phyloP scores from a whole-genome alignment of 768 basidiomycete genomes.

The Mrakia frigida region DNA sequence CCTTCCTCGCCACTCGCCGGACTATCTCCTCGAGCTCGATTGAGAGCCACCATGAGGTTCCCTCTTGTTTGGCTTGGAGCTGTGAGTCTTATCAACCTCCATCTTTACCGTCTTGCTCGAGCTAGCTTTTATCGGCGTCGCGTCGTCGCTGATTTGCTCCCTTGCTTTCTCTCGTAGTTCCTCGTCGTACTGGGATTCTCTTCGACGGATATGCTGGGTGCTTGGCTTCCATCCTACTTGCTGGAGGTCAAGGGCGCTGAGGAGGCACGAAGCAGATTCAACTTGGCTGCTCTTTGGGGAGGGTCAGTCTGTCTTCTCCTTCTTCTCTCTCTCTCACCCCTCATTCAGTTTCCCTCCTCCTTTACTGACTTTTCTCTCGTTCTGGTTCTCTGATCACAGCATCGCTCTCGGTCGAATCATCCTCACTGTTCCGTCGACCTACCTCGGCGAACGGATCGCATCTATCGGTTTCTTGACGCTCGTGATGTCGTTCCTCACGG shows the following conservation, averaged over 20 bases:
- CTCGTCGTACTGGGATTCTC: conserved; percentile 15
- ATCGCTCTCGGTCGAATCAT: conserved; percentile 22
- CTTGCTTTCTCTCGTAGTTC: not conserved
- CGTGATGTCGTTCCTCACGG: not conserved
- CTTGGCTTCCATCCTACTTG: not conserved
- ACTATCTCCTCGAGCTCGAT: not conserved
- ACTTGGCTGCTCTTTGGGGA: not conserved
- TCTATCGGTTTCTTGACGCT: not conserved
- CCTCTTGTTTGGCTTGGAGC: conserved; percentile 18
- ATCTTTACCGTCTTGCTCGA: too few species aligned
- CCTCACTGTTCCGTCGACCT: not conserved
- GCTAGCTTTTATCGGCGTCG: too few species aligned
- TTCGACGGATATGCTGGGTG: not conserved
- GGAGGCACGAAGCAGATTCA: not conserved
- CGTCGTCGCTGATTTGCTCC: too few species aligned
- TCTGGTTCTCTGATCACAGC: not conserved
- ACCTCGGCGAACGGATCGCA: not conserved
- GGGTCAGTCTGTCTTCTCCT: not conserved
- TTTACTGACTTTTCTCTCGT: not conserved
- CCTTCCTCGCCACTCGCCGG: not conserved
- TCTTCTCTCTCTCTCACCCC: not conserved
- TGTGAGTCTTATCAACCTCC: too few species aligned
- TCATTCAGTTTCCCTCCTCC: not conserved
- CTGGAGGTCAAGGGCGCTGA: conserved; percentile 2
- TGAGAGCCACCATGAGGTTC: not conserved